A percentile compares a stretch with the other conserved stretches of the same genome.
Conservation (phyloP, 164 flowering plant genomes). For the Dillenia turbinata region DNA sequence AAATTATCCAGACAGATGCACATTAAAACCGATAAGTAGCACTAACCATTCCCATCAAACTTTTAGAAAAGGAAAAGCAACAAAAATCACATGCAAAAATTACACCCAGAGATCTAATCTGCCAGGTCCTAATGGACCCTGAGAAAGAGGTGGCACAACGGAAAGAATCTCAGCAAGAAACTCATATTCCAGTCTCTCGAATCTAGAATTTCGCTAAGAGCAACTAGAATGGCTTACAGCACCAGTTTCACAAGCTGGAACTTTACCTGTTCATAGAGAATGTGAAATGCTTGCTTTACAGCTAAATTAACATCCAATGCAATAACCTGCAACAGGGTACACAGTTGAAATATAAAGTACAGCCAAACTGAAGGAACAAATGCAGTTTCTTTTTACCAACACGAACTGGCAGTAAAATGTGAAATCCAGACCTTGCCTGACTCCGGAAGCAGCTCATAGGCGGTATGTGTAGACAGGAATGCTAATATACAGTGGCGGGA, state of each 20-base stretch:
- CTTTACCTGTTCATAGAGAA: conserved; percentile 78
- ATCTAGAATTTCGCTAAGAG: too few species aligned
- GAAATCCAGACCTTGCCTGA: conserved; percentile 82
- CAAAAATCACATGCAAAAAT: background rate
- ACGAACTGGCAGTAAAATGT: conserved; percentile 8
- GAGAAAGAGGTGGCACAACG: too few species aligned
- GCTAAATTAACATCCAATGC: conserved; percentile 70
- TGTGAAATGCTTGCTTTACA: conserved; percentile 84
- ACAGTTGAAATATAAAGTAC: conserved; percentile 4
- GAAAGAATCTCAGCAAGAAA: too few species aligned
- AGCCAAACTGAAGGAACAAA: conserved; percentile 2
- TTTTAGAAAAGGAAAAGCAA: conserved; percentile 3
- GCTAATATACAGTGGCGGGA: conserved; percentile 69
- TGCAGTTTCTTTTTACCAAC: conserved; percentile 6
- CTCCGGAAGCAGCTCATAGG: conserved; percentile 85
- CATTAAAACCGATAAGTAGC: background rate
- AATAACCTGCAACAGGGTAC: conserved; percentile 45
- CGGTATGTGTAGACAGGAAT: conserved; percentile 67
- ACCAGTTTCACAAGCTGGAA: too few species aligned
- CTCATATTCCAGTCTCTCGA: too few species aligned
- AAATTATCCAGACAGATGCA: background rate
- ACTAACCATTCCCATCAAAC: background rate
- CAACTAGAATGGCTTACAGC: too few species aligned
- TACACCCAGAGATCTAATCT: too few species aligned
- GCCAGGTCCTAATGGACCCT: too few species aligned